These are phyloP conservation scores for Annulohypoxylon stygium DNA, from an alignment of 495 filamentous ascomycete genomes.

Conservation along the genomic window DNA sequence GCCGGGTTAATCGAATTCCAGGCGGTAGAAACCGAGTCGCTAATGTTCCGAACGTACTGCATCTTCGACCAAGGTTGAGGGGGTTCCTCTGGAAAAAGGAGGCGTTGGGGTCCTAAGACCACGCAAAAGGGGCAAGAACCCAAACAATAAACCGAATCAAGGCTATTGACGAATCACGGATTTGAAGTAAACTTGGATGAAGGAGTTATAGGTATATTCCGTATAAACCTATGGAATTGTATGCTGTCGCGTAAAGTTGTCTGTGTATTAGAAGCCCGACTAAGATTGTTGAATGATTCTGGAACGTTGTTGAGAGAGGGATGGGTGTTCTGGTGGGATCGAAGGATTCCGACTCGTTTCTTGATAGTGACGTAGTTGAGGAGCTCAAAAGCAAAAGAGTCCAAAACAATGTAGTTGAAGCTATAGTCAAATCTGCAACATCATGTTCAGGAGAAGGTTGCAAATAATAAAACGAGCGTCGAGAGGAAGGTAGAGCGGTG, in stretches of 20 bases:
- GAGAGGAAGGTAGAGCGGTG: conserved; percentile 2
- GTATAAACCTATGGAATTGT: conserved; percentile 8
- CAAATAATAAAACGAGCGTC: conserved; percentile 36
- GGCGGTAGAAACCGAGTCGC: conserved; percentile 95
- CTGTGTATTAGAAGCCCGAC: not conserved
- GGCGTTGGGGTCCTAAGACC: conserved; percentile 32
- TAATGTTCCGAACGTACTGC: conserved; percentile 98
- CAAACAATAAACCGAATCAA: conserved; percentile 18
- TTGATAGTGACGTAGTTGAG: conserved; percentile 44
- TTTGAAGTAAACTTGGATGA: not conserved
- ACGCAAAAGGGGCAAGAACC: conserved; percentile 19
- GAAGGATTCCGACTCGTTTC: conserved; percentile 33
- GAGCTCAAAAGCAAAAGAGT: conserved; percentile 27
- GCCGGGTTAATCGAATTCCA: conserved; percentile 99
- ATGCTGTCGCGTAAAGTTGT: not conserved
- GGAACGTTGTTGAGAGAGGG: conserved; percentile 20
- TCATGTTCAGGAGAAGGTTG: conserved; percentile 10
- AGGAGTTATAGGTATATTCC: conserved; percentile 10
- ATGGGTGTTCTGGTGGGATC: conserved; percentile 14
- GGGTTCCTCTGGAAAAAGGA: not conserved
- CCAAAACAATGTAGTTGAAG: conserved; percentile 12
- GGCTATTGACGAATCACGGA: conserved; percentile 1
- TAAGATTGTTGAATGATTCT: not conserved
- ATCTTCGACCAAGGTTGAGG: conserved; percentile 60
- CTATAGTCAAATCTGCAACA: conserved; percentile 6